Evolutionary conservation across 768 basidiomycete species (phyloP).

Genomic region (Kockovaella imperatae): DNA sequence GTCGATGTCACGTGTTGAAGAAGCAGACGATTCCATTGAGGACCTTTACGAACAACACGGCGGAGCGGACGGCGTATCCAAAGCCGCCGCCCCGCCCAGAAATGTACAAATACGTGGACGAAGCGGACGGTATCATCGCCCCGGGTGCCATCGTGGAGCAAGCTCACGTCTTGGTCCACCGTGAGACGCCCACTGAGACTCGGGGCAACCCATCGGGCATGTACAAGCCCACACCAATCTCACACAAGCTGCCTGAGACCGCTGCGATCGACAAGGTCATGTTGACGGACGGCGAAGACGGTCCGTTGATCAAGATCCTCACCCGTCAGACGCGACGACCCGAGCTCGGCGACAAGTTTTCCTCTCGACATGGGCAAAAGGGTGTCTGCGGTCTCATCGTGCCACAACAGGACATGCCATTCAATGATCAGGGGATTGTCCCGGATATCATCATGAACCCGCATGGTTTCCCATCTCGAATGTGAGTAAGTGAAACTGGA

Average conservation of each 20-base stretch:
- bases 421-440: slow-evolving; percentile 93
- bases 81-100: slow-evolving; percentile 71
- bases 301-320: slow-evolving; percentile 91
- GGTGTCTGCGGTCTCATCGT: slow-evolving; percentile 98
- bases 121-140: slow-evolving; percentile 78
- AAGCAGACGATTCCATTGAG: slow-evolving; percentile 91
- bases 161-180: slow-evolving; percentile 90
- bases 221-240: slow-evolving; percentile 86
- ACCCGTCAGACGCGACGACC: slow-evolving; percentile 94
- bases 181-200: slow-evolving; percentile 86
- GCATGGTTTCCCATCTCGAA: slow-evolving; percentile 94
- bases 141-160: slow-evolving; percentile 91
- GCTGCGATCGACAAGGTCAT: slow-evolving; percentile 96
- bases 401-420: slow-evolving; percentile 98
- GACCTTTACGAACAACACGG: slow-evolving; percentile 96
- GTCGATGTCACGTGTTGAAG: slow-evolving; percentile 91
- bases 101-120: slow-evolving; percentile 81
- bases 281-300: slow-evolving; percentile 94
- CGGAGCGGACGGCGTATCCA: slow-evolving; percentile 89
- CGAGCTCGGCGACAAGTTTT: slow-evolving; percentile 97
- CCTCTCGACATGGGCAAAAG: slow-evolving; percentile 95
- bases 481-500: slow-evolving; percentile 31
- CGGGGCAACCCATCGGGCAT: slow-evolving; percentile 40
- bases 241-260: slow-evolving; percentile 86
- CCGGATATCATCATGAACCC: slow-evolving; percentile 99